Conservation (phyloP, 176 grass and related monocot genomes). For the Melocanna baccifera region DNA sequence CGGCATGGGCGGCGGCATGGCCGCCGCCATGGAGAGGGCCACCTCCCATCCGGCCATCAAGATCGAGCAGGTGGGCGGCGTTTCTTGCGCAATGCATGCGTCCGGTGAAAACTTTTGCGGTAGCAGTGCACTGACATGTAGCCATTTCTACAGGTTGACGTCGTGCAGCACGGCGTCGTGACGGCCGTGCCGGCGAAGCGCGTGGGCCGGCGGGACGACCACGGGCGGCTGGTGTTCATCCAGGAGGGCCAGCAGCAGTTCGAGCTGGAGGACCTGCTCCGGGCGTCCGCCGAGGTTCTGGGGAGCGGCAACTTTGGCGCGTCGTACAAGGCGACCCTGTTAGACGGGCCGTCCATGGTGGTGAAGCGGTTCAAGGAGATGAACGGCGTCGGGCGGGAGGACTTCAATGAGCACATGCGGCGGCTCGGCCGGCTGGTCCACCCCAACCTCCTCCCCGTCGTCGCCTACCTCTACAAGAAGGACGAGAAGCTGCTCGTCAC, state of each 20-base stretch:
- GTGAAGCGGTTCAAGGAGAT: slow-evolving; percentile 91
- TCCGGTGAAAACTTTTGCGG: not conserved
- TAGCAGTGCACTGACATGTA: not conserved
- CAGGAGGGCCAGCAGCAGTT: slow-evolving; percentile 52
- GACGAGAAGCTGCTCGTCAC: slow-evolving; percentile 86
- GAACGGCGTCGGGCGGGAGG: slow-evolving; percentile 53
- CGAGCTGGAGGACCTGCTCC: slow-evolving; percentile 78
- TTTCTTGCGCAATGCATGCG: not conserved
- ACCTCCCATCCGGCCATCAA: slow-evolving; percentile 24
- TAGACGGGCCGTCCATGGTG: slow-evolving; percentile 54
- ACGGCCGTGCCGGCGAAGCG: slow-evolving; percentile 25
- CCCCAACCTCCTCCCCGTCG: slow-evolving; percentile 74
- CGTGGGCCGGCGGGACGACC: slow-evolving; percentile 38
- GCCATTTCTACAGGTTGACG: not conserved
- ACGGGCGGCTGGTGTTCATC: slow-evolving; percentile 58
- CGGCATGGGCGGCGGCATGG: not conserved
- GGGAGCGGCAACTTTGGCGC: slow-evolving; percentile 87
- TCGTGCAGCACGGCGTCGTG: slow-evolving; percentile 17
- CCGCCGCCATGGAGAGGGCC: slow-evolving; percentile 12
- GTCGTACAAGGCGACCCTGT: slow-evolving; percentile 74
- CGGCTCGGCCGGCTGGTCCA: slow-evolving; percentile 64
- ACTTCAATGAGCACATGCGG: slow-evolving; percentile 90
- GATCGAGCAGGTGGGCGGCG: slow-evolving; percentile 20
- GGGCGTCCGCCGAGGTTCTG: slow-evolving; percentile 75
- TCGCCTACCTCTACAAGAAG: slow-evolving; percentile 89